Conservation (phyloP, 2,329 filamentous ascomycete species). For the Xylariales sp. region DNA sequence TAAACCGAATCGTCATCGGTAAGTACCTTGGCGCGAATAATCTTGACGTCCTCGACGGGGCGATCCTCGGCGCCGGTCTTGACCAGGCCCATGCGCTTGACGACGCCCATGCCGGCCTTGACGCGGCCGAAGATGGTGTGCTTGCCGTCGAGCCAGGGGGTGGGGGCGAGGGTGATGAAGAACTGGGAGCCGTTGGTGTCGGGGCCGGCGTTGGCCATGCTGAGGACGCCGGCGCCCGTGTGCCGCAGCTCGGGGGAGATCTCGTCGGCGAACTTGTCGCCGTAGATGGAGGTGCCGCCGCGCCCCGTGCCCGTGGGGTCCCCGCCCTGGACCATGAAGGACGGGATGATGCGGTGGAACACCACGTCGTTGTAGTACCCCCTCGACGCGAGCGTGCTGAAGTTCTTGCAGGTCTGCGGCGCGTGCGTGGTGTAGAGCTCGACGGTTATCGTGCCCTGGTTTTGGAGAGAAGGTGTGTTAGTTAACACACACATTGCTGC, state of each 20-base stretch:
- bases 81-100: constrained; percentile 88
- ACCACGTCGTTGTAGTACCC: constrained; percentile 89
- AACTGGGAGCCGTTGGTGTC: constrained; percentile 97
- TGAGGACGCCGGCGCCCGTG: constrained; percentile 91
- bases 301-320: constrained; percentile 95
- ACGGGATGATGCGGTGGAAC: constrained; percentile 94
- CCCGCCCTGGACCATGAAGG: constrained; percentile 96
- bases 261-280: constrained; percentile 94
- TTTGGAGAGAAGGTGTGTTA: not conserved
- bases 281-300: constrained; percentile 89
- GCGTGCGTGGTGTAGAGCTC: constrained; percentile 93
- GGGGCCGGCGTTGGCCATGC: constrained; percentile 95
- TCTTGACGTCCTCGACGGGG: constrained; percentile 84
- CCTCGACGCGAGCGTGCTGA: constrained; percentile 79
- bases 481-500: constrained; percentile 14
- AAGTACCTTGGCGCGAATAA: constrained; percentile 77
- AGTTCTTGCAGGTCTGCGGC: constrained; percentile 90
- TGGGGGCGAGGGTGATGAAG: constrained; percentile 93
- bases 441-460: constrained; percentile 79
- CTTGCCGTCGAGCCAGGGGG: constrained; percentile 96
- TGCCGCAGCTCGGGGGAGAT: constrained; percentile 83
- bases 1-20: constrained; percentile 61
- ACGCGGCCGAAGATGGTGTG: constrained; percentile 97
- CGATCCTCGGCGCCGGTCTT: constrained; percentile 85
- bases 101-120: constrained; percentile 82